A percentile compares a stretch with the other conserved stretches of the same genome.
Evolutionary conservation across 352 stramenopile genomes (phyloP).

Genomic region (Globisporangium nunn): DNA sequence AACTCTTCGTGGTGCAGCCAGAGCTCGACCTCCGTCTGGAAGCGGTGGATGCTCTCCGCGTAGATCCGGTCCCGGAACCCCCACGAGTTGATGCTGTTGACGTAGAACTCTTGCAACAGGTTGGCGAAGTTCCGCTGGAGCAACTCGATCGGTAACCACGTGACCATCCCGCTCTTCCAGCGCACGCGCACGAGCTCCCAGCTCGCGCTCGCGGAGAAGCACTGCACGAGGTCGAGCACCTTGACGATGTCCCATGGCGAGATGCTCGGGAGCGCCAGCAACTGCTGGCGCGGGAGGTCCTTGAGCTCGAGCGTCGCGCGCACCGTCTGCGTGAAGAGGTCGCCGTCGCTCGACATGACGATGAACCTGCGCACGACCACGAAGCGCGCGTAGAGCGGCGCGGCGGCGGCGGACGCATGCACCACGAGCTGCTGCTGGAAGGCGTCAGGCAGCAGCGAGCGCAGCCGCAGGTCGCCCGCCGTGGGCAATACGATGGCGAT

Average conservation of each 20-base stretch:
- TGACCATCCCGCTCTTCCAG: slow-evolving; percentile 58
- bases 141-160: slow-evolving; percentile 61
- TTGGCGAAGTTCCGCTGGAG: slow-evolving; percentile 31
- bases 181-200: slow-evolving; percentile 70
- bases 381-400: slow-evolving; percentile 48
- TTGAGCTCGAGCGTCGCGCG: slow-evolving; percentile 22
- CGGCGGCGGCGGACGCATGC: slow-evolving; percentile 35
- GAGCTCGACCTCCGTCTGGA: slow-evolving; percentile 60
- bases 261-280: slow-evolving; percentile 51
- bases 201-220: slow-evolving; percentile 28
- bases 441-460: slow-evolving; percentile 29
- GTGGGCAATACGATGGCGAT: slow-evolving; percentile 46
- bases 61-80: slow-evolving; percentile 39
- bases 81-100: slow-evolving; percentile 77
- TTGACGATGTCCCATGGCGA: slow-evolving; percentile 49
- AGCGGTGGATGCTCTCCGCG: slow-evolving; percentile 23
- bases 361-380: slow-evolving; percentile 60
- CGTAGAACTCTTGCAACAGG: slow-evolving; percentile 68
- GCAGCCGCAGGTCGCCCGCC: slow-evolving; percentile 44
- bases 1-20: slow-evolving; percentile 71
- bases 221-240: slow-evolving; percentile 68
- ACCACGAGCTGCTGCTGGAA: slow-evolving; percentile 51
- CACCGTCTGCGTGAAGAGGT: slow-evolving; percentile 52
- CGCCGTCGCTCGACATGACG: slow-evolving; percentile 60
- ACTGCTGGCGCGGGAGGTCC: slow-evolving; percentile 32